These are phyloP conservation scores for Cystobasidium tubakii DNA, from an alignment of 768 basidiomycete genomes.

Conservation along the genomic window DNA sequence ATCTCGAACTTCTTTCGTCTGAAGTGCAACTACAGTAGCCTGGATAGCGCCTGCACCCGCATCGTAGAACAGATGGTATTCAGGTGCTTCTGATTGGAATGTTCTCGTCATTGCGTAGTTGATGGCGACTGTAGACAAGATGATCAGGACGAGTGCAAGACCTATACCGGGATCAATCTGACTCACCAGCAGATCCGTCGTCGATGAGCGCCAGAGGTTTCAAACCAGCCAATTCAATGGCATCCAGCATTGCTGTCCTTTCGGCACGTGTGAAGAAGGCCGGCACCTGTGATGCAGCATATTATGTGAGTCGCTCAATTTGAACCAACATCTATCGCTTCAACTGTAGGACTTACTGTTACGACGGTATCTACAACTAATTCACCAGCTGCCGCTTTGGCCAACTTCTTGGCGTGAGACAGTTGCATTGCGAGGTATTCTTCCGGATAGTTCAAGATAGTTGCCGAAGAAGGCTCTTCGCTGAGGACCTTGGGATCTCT, in stretches of 20 bases:
- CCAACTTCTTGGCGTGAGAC: slow-evolving; percentile 79
- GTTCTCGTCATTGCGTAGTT: slow-evolving; percentile 96
- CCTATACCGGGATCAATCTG: neutral
- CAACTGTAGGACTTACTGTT: too few species aligned
- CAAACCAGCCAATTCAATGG: slow-evolving; percentile 83
- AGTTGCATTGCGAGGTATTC: slow-evolving; percentile 93
- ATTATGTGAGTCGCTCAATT: too few species aligned
- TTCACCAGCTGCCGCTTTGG: slow-evolving; percentile 66
- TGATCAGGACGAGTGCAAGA: neutral
- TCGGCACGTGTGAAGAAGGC: slow-evolving; percentile 84
- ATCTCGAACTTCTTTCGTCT: slow-evolving; percentile 53
- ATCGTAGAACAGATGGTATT: slow-evolving; percentile 88
- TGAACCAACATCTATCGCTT: too few species aligned
- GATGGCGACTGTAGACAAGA: slow-evolving; percentile 60
- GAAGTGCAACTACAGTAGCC: slow-evolving; percentile 70
- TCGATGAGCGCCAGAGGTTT: slow-evolving; percentile 76
- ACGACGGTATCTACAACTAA: slow-evolving; percentile 75
- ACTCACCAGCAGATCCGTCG: slow-evolving; percentile 68
- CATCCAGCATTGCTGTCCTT: slow-evolving; percentile 83
- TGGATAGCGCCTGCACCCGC: slow-evolving; percentile 77
- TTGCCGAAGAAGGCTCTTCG: neutral
- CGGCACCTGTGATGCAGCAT: slow-evolving; percentile 55
- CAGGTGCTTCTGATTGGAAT: slow-evolving; percentile 60
- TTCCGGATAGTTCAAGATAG: slow-evolving; percentile 63
- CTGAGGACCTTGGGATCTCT: neutral